Conservation (phyloP, 2,329 filamentous ascomycete species). For the Thyridium curvatum region DNA sequence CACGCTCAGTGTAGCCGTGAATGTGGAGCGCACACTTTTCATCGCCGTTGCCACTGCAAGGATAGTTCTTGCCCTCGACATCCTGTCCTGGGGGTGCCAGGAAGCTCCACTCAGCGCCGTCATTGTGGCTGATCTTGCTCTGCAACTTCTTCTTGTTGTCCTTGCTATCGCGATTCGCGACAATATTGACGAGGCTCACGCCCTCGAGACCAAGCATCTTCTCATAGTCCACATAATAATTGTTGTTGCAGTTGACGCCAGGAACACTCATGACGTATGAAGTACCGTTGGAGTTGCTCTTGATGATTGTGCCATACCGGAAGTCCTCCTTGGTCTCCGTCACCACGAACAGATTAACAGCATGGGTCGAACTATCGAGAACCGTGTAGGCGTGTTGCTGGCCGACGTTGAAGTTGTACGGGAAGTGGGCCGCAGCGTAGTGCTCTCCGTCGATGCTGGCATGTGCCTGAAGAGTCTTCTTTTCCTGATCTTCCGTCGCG, state of each 20-base stretch:
- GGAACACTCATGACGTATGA: conserved; percentile 82
- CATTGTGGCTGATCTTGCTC: conserved; percentile 93
- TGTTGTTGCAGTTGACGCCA: conserved; percentile 72
- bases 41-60: conserved; percentile 55
- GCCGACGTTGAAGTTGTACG: conserved; percentile 71
- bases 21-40: conserved; percentile 81
- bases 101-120: conserved; percentile 80
- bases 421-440: conserved; percentile 82
- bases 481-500: conserved; percentile 64
- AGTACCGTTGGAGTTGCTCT: conserved; percentile 97
- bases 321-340: conserved; percentile 59
- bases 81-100: conserved; percentile 68
- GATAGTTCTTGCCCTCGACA: conserved; percentile 63
- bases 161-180: conserved; percentile 64
- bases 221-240: conserved; percentile 88
- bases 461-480: conserved; percentile 66
- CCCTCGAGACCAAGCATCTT: conserved; percentile 91
- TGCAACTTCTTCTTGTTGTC: conserved; percentile 72
- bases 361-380: conserved; percentile 88
- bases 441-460: conserved; percentile 77
- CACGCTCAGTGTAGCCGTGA: conserved; percentile 90
- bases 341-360: conserved; percentile 89
- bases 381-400: conserved; percentile 85
- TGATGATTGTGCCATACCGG: conserved; percentile 82
- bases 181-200: conserved; percentile 79